phyloP scores from a whole-genome alignment of 306 rosid genomes.

The Castanopsis chinensis region DNA sequence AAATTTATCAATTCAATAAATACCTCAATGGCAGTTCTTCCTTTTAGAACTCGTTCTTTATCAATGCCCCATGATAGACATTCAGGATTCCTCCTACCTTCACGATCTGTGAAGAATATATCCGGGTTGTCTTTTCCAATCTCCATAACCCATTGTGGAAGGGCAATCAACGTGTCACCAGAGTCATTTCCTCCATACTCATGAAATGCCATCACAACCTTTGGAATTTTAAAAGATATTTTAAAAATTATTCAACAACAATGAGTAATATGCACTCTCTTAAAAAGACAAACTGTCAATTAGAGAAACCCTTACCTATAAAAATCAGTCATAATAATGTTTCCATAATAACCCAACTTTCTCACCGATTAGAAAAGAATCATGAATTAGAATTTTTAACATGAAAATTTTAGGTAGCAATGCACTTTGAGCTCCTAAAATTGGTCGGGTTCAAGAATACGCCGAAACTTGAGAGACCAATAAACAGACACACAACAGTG shows the following conservation, averaged over 20 bases:
- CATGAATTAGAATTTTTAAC: neutral
- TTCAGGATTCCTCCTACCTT: slow-evolving; percentile 92
- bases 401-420: slow-evolving; percentile 2
- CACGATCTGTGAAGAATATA: slow-evolving; percentile 94
- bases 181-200: slow-evolving; percentile 72
- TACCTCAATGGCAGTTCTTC: slow-evolving; percentile 98
- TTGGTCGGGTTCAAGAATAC: neutral
- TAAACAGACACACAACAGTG: neutral
- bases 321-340: slow-evolving; percentile 12
- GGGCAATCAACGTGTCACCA: slow-evolving; percentile 61
- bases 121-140: slow-evolving; percentile 85
- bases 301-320: neutral
- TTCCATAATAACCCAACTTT: slow-evolving; percentile 18
- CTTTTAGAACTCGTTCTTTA: slow-evolving; percentile 86
- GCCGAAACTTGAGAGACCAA: neutral
- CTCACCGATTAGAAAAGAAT: neutral
- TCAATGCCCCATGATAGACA: slow-evolving; percentile 95
- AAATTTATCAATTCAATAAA: neutral
- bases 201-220: slow-evolving; percentile 98
- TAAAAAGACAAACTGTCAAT: slow-evolving; percentile 14
- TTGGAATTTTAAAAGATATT: slow-evolving; percentile 36
- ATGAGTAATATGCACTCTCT: slow-evolving; percentile 17
- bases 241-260: slow-evolving; percentile 29
- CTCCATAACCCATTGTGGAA: slow-evolving; percentile 92
- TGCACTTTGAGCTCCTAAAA: slow-evolving; percentile 15